Conservation (phyloP, 148 eudicot genomes). For the Fagopyrum esculentum region DNA sequence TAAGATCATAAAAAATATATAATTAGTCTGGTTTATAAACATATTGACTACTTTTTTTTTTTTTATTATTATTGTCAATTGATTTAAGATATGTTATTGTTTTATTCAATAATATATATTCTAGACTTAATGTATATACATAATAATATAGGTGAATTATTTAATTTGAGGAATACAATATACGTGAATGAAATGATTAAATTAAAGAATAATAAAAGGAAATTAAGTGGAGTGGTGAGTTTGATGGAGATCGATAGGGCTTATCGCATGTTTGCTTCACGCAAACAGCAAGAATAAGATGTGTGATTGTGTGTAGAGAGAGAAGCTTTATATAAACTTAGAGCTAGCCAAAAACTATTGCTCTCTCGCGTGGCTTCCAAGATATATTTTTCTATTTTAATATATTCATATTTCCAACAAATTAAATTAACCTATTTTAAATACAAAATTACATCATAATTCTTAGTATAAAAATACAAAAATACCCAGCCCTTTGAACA, state of each 20-base stretch:
- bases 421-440: slow-evolving; percentile 8
- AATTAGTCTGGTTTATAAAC: too few species aligned
- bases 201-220: neutral
- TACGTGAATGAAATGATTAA: neutral
- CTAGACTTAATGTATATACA: too few species aligned
- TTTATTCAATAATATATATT: too few species aligned
- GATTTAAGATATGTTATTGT: too few species aligned
- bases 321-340: neutral
- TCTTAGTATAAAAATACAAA: neutral
- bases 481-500: neutral
- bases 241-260: slow-evolving; percentile 27
- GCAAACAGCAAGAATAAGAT: slow-evolving; percentile 61
- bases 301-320: neutral
- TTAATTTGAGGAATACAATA: neutral
- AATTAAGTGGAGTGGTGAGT: neutral
- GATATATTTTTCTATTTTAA: slow-evolving; percentile 30
- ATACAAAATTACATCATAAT: neutral
- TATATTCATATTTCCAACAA: neutral
- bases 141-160: too few species aligned
- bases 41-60: too few species aligned
- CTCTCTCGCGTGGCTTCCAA: slow-evolving; percentile 91
- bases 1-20: too few species aligned
- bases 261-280: slow-evolving; percentile 95
- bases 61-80: too few species aligned
- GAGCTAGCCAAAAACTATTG: slow-evolving; percentile 18